A percentile compares a stretch with the other conserved stretches of the same genome.
Evolutionary conservation across 345 rosid genomes (phyloP).

Genomic region (Syzygium oleosum): DNA sequence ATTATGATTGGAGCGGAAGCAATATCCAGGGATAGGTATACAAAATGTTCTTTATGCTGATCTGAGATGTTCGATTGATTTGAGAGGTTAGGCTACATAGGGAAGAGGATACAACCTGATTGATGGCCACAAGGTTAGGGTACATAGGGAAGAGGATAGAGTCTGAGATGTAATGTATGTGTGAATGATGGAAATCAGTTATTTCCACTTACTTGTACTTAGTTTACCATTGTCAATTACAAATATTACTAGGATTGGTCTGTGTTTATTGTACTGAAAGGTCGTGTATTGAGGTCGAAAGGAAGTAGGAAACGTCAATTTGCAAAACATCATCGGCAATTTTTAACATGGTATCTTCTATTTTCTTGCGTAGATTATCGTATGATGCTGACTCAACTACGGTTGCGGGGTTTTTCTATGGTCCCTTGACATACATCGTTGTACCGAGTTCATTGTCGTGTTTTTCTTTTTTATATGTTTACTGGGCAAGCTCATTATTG

Average conservation of each 20-base stretch:
- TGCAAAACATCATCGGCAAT: background rate
- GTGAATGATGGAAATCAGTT: background rate
- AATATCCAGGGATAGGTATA: background rate
- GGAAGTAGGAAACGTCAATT: background rate
- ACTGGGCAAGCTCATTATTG: background rate
- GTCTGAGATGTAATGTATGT: background rate
- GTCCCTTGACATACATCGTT: background rate
- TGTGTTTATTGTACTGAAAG: background rate
- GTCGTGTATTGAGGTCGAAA: background rate
- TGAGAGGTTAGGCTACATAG: background rate
- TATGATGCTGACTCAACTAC: background rate
- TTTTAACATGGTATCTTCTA: background rate
- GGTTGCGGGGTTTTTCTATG: background rate
- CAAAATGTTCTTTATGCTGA: background rate
- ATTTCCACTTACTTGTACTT: background rate
- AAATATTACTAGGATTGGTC: background rate
- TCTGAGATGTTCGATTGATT: background rate
- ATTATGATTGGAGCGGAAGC: background rate
- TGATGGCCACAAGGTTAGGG: background rate
- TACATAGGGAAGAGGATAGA: background rate
- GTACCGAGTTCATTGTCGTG: background rate
- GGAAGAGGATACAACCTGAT: background rate
- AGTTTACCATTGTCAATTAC: background rate
- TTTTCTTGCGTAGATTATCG: rapidly evolving
- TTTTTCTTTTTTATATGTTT: background rate